A percentile compares a stretch with the other conserved stretches of the same genome.
These are phyloP conservation scores for Lactarius pseudohatsudake DNA, from an alignment of 768 basidiomycete species.

Conservation along the genomic window DNA sequence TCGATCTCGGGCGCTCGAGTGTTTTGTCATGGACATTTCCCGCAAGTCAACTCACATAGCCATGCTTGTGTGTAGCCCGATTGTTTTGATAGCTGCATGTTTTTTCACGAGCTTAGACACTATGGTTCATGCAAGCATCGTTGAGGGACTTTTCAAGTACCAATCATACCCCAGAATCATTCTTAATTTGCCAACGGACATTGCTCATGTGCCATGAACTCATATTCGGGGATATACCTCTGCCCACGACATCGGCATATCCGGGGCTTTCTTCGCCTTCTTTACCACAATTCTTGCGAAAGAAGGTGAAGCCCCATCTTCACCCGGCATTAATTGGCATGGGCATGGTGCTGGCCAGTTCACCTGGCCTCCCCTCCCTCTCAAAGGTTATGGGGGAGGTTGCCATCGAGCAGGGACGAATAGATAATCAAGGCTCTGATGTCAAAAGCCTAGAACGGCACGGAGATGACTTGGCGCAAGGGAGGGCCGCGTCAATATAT, in stretches of 20 bases:
- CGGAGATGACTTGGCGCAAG: constrained; percentile 44
- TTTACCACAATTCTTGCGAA: constrained; percentile 49
- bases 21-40: constrained; percentile 85
- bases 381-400: constrained; percentile 76
- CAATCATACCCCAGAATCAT: constrained; percentile 69
- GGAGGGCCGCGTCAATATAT: constrained; percentile 27
- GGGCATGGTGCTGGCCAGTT: constrained; percentile 74
- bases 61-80: constrained; percentile 72
- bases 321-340: constrained; percentile 83
- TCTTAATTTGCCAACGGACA: constrained; percentile 88
- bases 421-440: constrained; percentile 57
- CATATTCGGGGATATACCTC: constrained; percentile 86
- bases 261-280: constrained; percentile 52
- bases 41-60: constrained; percentile 93
- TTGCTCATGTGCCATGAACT: constrained; percentile 93
- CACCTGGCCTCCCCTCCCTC: constrained; percentile 72
- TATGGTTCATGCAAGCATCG: constrained; percentile 99
- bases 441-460: constrained; percentile 49
- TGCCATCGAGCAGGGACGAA: constrained; percentile 86
- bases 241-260: constrained; percentile 67
- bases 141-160: constrained; percentile 71
- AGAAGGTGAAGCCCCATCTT: constrained; percentile 69
- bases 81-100: constrained; percentile 28
- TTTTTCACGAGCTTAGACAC: constrained; percentile 53
- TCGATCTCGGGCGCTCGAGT: constrained; percentile 88